Evolutionary conservation across 73 alveolate genomes (phyloP), one percentile per base, ranked within the genome.

Genomic region (Effrenium voratum): DNA sequence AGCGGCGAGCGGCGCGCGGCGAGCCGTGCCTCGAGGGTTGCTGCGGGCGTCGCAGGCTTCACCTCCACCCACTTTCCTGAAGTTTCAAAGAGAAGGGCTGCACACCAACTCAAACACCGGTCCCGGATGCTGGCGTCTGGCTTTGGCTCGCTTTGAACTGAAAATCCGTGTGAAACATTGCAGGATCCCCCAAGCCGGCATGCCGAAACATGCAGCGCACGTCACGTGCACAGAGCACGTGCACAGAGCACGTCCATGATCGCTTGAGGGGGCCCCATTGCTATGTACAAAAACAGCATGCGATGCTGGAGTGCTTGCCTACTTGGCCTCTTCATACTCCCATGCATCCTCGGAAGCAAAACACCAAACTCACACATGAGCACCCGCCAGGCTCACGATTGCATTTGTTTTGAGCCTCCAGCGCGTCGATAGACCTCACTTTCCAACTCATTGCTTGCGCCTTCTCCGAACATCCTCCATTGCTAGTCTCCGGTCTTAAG

Each of bases 21-120:
- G n/a, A n/a, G n/a, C n/a, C n/a, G n/a, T 3, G 82, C 97, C 97
- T 90, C 88, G 45, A 90, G 87, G n/a, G 83, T 46, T 15, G 97
- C 73, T 13, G 97, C 97, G 40, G 97, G 97, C 16, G 97, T 90
- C 34, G 97, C 97, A 12, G 86, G 97, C 75, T 90, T 90, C 76
- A 90, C 97, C n/a, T 90, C 97, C 97, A 90, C 97, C 97, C 97
- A 90, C 75, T 90, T 90, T 86, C 97, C 97, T 90, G 36, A 60
- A n/a, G n/a, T n/a, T n/a, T n/a, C n/a, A n/a, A n/a, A n/a, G n/a
- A n/a, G n/a, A n/a, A n/a, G n/a, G n/a, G n/a, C n/a, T n/a, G n/a
- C n/a, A n/a, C n/a, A n/a, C n/a, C n/a, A n/a, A n/a, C n/a, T n/a
- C n/a, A n/a, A n/a, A n/a, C n/a, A n/a, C n/a, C n/a, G n/a, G n/a